Evolutionary conservation across 257 asterid genomes (phyloP).

Genomic region (Penstemon eatonii): DNA sequence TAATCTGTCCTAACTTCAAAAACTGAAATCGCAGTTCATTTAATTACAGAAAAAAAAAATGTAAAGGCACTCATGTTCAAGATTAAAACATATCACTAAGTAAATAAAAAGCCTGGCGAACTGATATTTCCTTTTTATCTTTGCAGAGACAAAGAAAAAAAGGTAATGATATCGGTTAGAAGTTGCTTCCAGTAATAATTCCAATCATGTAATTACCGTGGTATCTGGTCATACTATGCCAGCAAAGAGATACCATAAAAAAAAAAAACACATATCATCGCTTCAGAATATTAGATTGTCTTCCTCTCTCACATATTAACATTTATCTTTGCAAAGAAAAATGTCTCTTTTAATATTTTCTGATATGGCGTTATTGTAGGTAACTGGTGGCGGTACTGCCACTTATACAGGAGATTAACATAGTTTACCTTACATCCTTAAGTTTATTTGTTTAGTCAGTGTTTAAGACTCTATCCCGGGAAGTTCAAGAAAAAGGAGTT

Average conservation of each 20-base stretch:
- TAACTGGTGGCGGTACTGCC: not conserved
- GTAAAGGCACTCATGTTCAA: conserved; percentile 7
- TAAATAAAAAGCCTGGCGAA: not conserved
- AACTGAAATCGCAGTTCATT: not conserved
- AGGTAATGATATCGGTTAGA: no score
- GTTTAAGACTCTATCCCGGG: not conserved
- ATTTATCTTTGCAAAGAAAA: no score
- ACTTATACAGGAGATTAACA: not conserved
- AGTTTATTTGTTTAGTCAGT: not conserved
- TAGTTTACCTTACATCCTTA: not conserved
- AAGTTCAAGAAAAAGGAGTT: conserved; percentile 3
- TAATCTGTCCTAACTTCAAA: not conserved
- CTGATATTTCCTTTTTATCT: no score
- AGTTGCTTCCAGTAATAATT: not conserved
- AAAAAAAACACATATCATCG: not conserved
- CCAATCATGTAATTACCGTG: not conserved
- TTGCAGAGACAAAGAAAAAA: no score
- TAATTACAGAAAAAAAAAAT: conserved; percentile 9
- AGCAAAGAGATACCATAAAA: not conserved
- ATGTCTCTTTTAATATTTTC: not conserved
- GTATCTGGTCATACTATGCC: not conserved
- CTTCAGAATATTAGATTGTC: not conserved
- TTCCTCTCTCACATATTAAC: no score
- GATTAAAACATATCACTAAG: not conserved
- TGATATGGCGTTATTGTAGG: not conserved